Evolutionary conservation across 345 rosid genomes (phyloP), one percentile per base, ranked within the genome.

Genomic region (Sisymbrium irio): DNA sequence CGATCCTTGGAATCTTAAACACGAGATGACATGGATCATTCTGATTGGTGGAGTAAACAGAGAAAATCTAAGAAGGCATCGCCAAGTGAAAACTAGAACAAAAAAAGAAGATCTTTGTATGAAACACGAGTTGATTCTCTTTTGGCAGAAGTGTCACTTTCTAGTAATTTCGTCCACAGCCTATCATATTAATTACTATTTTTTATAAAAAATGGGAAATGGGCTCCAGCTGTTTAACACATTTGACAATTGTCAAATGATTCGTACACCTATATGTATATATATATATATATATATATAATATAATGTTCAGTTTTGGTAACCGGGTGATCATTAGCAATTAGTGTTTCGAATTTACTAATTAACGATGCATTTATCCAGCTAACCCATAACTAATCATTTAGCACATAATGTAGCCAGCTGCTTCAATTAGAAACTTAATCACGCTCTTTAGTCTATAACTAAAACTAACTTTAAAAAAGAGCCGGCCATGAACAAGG

Each of bases 221-320:
- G 76, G 80, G 80, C 72, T 77, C 76, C 80, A 77, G 80, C 80
- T 77, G 76, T 77, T 49, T 71, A 57, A 49, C 72, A 77, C 76
- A 47, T 65, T 64, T 64, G 72, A 71, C 80, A 77, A 70, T 57
- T 77, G 76, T 71, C 80, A 57, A 71, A 65, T 65, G 32, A 64
- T 71, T 77, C 76, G 41, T 20, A 57, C 68, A 61, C 39, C 25
- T 22, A 32, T 62, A 4, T 17, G 3, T 49, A 17, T n/a, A n/a
- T n/a, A n/a, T n/a, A n/a, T n/a, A n/a, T 7, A 20, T 39, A 30
- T 33, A 7, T 33, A 10, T 4, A 17, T 14, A 41, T 1, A 5
- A 7, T n/a, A 1, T 8, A 18, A 2, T 9, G 2, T n/a, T 6
- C 39, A 37, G 46, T 35, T 62, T 45, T 62, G 65, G 62, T 40